Base-by-base conservation (phyloP, 805 yeast species). In the Grigorovia humatica region DNA sequence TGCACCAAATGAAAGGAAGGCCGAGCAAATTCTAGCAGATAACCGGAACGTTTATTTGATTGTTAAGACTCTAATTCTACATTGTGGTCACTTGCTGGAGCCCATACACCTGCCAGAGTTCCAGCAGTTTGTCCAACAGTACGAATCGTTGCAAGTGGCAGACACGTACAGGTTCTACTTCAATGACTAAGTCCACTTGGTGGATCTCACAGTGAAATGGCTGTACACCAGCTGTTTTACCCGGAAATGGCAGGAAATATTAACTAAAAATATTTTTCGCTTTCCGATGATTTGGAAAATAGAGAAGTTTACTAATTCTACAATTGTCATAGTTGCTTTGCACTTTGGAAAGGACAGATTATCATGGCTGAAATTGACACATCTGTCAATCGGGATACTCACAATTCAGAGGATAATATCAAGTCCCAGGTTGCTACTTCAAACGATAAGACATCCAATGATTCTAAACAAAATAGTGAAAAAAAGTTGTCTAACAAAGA, bases 401-500 rank as follows among this genome's bases (percentile, higher is more conserved):
- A 32, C 15, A 32, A 32, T 2, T 9, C 38, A 11, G 15, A 32
- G 11, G 38, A 32, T 32, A 32, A 32, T 32, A 32, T 4, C 27
- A 23, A 23, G 6, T 4, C 27, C 3, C 27, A 23, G 27, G 27
- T 6, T 6, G 27, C 27, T 6, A 23, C 27, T 32, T 4, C 15
- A 32, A 38, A 15, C 15, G 17, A 38, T 7, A 38, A 38, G 13
- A 13, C n/a, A 38, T 15, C n/a, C 12, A 38, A 38, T 38, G 17
- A 38, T 38, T 2, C 42, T 15, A 38, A 38, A 13, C 29, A 17
- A 18, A 20, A 15, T 65, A 45, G 53, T 20, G 64, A 61, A 35
- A 65, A 65, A 54, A 68, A 70, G 51, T 66, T 83, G 45, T 69
- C 86, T 9, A 87, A 87, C 57, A 89, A 88, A 60, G 95, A 90